phyloP scores from a whole-genome alignment of 1,284 basidiomycete genomes.

The Fomitopsis pinicola region DNA sequence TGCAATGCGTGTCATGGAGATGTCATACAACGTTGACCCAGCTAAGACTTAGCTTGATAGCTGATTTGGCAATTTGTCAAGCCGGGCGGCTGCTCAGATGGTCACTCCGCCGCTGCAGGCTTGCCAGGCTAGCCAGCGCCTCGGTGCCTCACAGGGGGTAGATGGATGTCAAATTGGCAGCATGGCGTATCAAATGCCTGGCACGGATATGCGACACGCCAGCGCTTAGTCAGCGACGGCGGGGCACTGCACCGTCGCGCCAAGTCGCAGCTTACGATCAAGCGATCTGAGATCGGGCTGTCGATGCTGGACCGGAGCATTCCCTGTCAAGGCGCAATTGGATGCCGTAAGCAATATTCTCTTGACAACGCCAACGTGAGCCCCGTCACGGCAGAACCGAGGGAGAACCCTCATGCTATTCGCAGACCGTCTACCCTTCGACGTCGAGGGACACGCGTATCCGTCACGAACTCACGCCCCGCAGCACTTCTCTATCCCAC shows the following conservation, averaged over 20 bases:
- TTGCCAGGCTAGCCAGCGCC: background rate
- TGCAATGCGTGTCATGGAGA: background rate
- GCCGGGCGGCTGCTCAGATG: background rate
- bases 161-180: background rate
- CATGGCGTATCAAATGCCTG: background rate
- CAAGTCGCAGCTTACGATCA: background rate
- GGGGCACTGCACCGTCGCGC: background rate
- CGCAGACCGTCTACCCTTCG: background rate
- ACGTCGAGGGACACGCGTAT: background rate
- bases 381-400: background rate
- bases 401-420: constrained; percentile 1
- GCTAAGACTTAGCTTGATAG: background rate
- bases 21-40: background rate
- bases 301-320: background rate
- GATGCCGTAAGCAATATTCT: background rate
- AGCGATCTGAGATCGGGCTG: background rate
- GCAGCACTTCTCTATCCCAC: background rate
- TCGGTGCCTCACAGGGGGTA: background rate
- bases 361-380: background rate
- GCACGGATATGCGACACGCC: background rate
- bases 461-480: background rate
- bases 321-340: background rate
- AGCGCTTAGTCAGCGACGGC: background rate
- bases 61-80: background rate
- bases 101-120: background rate